These are phyloP conservation scores for Elaeis guineensis DNA, from an alignment of 176 grass and related monocot species.

Conservation along the genomic window DNA sequence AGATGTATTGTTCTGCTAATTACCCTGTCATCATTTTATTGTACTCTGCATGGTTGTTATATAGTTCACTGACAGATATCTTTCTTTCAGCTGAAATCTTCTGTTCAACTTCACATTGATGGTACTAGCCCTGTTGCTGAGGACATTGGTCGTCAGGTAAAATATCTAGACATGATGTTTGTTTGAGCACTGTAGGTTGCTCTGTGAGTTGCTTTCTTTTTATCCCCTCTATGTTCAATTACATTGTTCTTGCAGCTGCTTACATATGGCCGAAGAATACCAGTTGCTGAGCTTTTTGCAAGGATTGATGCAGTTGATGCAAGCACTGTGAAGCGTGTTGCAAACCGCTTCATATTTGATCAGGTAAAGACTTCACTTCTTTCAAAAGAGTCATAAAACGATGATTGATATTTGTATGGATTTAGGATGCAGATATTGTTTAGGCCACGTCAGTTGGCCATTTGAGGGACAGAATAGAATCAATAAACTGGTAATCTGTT, in stretches of 20 bases:
- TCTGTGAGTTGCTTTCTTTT: neutral
- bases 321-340: constrained; percentile 80
- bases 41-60: neutral
- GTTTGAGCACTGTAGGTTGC: too few relatives aligned
- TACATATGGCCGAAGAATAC: constrained; percentile 90
- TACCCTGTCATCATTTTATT: neutral
- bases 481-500: too few relatives aligned
- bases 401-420: too few relatives aligned
- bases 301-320: constrained; percentile 99
- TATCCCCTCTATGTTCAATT: constrained; percentile 1
- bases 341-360: constrained; percentile 99
- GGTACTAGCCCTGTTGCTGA: constrained; percentile 81
- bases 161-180: too few relatives aligned
- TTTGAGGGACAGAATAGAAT: too few relatives aligned
- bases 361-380: constrained; percentile 41
- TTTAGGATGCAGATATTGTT: too few relatives aligned
- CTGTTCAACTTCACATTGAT: constrained; percentile 91
- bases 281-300: constrained; percentile 78
- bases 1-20: neutral
- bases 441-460: too few relatives aligned
- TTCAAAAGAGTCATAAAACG: too few relatives aligned
- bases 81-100: constrained; percentile 90
- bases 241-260: constrained; percentile 42
- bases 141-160: constrained; percentile 96
- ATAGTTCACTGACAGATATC: constrained; percentile 14